Evolutionary conservation across 78 protist species (phyloP).

Genomic region (slime mould (Dictyostelium discoideum)): dicty_2.7 NC_007091.3:2330501-2331000

Average conservation of each 20-base stretch:
- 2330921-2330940: constrained; percentile 52
- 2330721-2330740: too few species aligned
- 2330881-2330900: constrained; percentile 23
- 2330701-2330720: too few species aligned
- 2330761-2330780: too few species aligned
- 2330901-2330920: constrained; percentile 59
- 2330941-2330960: constrained; percentile 42
- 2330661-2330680: constrained; percentile 33
- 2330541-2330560: constrained; percentile 37
- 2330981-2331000: constrained; percentile 47
- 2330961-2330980: not conserved
- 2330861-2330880: constrained; percentile 48
- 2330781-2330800: too few species aligned
- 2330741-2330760: not conserved
- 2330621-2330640: constrained; percentile 47
- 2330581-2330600: constrained; percentile 46
- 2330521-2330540: constrained; percentile 75
- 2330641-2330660: constrained; percentile 47
- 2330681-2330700: not conserved
- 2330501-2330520: not conserved
- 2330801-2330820: too few species aligned
- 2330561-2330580: constrained; percentile 9
- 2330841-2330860: constrained; percentile 5
- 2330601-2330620: constrained; percentile 38
- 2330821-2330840: too few species aligned